A percentile compares a stretch with the other conserved stretches of the same genome.
phyloP scores from a whole-genome alignment of 1,284 basidiomycete species.

The Quambalaria eucalypti region DNA sequence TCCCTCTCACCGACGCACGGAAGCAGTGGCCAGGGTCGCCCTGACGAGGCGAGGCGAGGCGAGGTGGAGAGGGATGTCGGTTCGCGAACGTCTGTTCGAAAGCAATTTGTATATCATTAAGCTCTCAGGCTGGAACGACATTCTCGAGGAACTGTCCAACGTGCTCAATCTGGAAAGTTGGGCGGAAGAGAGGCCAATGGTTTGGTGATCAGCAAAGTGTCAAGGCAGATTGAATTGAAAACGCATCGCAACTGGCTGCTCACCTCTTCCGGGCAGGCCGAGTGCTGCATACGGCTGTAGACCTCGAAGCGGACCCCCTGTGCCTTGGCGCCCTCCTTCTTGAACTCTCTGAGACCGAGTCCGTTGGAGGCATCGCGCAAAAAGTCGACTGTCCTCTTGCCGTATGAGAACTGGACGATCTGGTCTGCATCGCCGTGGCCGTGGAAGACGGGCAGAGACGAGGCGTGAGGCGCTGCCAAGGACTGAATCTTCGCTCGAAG shows the following conservation, averaged over 20 bases:
- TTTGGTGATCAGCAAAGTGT: neutral
- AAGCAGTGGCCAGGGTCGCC: slow-evolving; percentile 21
- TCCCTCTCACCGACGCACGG: slow-evolving; percentile 31
- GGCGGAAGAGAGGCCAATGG: neutral
- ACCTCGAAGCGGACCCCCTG: slow-evolving; percentile 22
- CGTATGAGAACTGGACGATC: slow-evolving; percentile 36
- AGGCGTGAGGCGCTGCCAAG: slow-evolving; percentile 16
- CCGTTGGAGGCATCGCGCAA: slow-evolving; percentile 14
- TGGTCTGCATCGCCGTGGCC: slow-evolving; percentile 40
- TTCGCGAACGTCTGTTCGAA: too few relatives aligned
- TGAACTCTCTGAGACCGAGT: slow-evolving; percentile 15
- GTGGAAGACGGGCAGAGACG: slow-evolving; percentile 33
- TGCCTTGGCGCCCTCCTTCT: neutral
- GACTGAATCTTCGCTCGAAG: slow-evolving; percentile 31
- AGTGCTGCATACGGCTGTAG: slow-evolving; percentile 40
- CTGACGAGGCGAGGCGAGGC: too few relatives aligned
- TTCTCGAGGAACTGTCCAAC: slow-evolving; percentile 28
- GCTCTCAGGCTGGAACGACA: slow-evolving; percentile 14
- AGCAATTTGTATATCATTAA: too few relatives aligned
- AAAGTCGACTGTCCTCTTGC: slow-evolving; percentile 21
- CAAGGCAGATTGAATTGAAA: neutral
- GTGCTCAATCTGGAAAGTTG: slow-evolving; percentile 21
- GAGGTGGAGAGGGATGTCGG: too few relatives aligned
- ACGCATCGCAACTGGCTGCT: neutral
- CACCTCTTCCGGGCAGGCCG: slow-evolving; percentile 41